phyloP scores from a whole-genome alignment of 2,329 filamentous ascomycete species.

The Phyllosticta capitalensis region DNA sequence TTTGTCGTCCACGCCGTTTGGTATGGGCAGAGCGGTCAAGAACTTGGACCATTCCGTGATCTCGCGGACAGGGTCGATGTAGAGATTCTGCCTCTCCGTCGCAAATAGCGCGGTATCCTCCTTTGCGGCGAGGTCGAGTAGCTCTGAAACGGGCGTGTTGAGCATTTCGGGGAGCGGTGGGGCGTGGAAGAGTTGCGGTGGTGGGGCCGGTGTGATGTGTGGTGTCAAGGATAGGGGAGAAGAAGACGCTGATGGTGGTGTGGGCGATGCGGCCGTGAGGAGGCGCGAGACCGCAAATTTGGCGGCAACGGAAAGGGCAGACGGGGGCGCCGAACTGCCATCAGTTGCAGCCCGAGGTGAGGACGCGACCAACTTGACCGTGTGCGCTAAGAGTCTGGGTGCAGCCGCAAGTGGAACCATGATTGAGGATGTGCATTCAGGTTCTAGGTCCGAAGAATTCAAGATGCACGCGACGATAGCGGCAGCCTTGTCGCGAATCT shows the following conservation, averaged over 20 bases:
- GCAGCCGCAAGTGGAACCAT: neutral
- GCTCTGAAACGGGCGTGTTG: neutral
- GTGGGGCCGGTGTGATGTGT: neutral
- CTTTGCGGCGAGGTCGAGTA: slow-evolving; percentile 9
- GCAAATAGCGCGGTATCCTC: slow-evolving; percentile 66
- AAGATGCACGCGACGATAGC: slow-evolving; percentile 40
- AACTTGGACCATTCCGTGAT: slow-evolving; percentile 55
- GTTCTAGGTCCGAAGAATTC: slow-evolving; percentile 11
- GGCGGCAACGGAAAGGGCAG: neutral
- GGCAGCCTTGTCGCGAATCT: slow-evolving; percentile 62
- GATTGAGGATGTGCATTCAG: slow-evolving; percentile 7
- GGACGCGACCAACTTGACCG: neutral
- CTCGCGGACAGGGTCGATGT: slow-evolving; percentile 72
- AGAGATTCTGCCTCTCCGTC: slow-evolving; percentile 91
- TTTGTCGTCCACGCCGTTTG: slow-evolving; percentile 17
- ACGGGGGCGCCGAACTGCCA: neutral
- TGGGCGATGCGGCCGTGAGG: neutral
- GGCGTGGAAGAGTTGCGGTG: neutral
- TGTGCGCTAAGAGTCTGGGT: neutral
- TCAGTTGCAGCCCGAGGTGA: neutral
- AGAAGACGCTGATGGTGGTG: slow-evolving; percentile 25
- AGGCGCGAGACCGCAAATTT: neutral
- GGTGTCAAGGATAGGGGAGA: neutral
- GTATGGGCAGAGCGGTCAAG: slow-evolving; percentile 27
- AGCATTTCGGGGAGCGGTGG: neutral